Base-by-base conservation (phyloP, 129 eudicot species). In the Rutidosis leptorrhynchoides region DNA sequence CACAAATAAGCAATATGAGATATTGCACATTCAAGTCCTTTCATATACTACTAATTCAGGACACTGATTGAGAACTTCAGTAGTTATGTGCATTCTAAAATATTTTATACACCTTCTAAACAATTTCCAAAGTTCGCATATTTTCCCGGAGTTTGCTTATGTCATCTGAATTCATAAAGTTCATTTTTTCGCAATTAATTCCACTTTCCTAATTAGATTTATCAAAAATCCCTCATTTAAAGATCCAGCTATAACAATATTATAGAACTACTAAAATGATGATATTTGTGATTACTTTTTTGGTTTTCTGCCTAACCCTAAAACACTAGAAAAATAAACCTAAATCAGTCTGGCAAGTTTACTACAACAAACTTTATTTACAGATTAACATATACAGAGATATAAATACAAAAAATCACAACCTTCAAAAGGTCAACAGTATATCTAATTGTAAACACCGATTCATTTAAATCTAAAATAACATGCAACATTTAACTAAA, bases 301-400 rank as follows among this genome's bases (percentile, higher is more conserved):
- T 37, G 45, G 45, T 37, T 37, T 57, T 66, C 62, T 58, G 46
- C 29, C 54, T 32, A 75, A 61, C 79, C 57, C 64, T 75, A 23
- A 65, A 74, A 66, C 40, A 52, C 28, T 21, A 57, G 29, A 65
- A 56, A 25, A 28, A 45, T 29, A 20, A 65, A 45, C 55, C 66
- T 55, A 29, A 40, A 10, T 56, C 23, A 9, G 12, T 28, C 26
- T 43, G 27, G 48, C 43, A n/a, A 74, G 58, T 66, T 74, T 29
- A 74, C 51, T 40, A 57, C n/a, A 16, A 32, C 67, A 74, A 19
- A 58, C 43, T 66, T 66, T 2, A 57, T 27, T 68, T 25, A 23
- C 22, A 58, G 17, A 74, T 15, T 42, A 28, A 65, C 0, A 65
- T 16, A 40, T 35, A n/a, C 10, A 60, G 12, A 16, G 56, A 2